These are phyloP conservation scores for Stemphylium lycopersici DNA, from an alignment of 2,329 filamentous ascomycete genomes.

Conservation along the genomic window DNA sequence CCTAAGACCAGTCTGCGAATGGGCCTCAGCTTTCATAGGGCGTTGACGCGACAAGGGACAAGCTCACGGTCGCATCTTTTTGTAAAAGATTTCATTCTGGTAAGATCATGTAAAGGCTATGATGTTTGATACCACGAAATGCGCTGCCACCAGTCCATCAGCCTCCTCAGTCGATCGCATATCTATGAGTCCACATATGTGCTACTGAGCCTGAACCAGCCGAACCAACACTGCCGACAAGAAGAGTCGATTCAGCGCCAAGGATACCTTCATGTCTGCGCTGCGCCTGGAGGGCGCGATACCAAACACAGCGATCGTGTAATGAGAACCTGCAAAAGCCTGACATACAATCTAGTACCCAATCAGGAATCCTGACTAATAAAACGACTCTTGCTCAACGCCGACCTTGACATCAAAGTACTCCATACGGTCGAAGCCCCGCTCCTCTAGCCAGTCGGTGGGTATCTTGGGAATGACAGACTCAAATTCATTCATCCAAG, in stretches of 20 bases:
- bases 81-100: neutral
- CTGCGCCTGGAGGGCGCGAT: neutral
- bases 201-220: neutral
- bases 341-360: neutral
- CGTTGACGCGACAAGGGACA: neutral
- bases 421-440: slow-evolving; percentile 36
- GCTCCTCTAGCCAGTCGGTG: slow-evolving; percentile 22
- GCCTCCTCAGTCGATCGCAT: slow-evolving; percentile 2
- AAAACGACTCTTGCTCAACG: slow-evolving; percentile 4
- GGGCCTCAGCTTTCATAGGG: neutral
- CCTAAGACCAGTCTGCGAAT: neutral
- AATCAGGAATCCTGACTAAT: neutral
- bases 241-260: neutral
- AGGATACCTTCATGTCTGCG: neutral
- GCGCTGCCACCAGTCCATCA: neutral
- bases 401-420: slow-evolving; percentile 38
- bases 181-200: neutral
- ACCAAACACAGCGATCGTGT: neutral
- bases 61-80: neutral
- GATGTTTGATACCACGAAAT: neutral
- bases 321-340: no score
- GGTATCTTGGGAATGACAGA: slow-evolving; percentile 13
- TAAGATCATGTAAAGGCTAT: neutral
- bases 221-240: neutral
- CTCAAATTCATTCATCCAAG: slow-evolving; percentile 30